Evolutionary conservation across 495 filamentous ascomycete genomes (phyloP), one percentile per base, ranked within the genome.

Genomic region (Recurvomyces mirabilis): DNA sequence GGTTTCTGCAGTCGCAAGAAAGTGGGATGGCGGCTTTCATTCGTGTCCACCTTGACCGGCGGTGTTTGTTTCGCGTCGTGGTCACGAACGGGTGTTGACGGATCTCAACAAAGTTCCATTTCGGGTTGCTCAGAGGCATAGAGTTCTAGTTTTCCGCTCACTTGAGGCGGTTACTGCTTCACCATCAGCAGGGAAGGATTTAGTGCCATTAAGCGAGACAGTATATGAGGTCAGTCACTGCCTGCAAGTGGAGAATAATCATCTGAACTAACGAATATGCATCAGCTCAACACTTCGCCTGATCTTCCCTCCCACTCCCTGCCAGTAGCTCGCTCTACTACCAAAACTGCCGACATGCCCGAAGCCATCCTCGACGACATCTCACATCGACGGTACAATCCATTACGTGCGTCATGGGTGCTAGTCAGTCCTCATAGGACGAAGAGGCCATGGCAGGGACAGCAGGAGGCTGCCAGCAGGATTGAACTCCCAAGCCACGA

Each of bases 391-490:
- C 79, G 91, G 52, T 96, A 80, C 63, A 99, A 99, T 60, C 87
- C 87, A 22, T 67, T 99, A 35, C 78, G 81, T 30, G 87, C 84
- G 21, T 87, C 81, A 24, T 91, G 86, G 78, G 69, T 99, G 41
- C 70, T 99, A 12, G 91, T 96, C 13, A 95, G 91, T 7, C 91
- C 91, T 30, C 91, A 99, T 62, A 70, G 91, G 41, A 94, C 86
- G 46, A 94, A 95, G 73, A 74, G 91, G 45, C 91, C 91, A 54
- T 99, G 91, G 91, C 91, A 95, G 91, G 91, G 91, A 45, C 82
- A 87, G 51, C 84, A 96, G 65, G 91, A 99, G 66, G 74, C 71
- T 7, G 74, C 87, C 9, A 81, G 78, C 22, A 81, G 83, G 58
- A 82, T 73, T 23, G 81, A 74, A 2, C 65, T 95, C 14, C 87